Evolutionary conservation across 805 yeast genomes (phyloP), one percentile per base, ranked within the genome.

Genomic region (Kregervanrija delftensis): DNA sequence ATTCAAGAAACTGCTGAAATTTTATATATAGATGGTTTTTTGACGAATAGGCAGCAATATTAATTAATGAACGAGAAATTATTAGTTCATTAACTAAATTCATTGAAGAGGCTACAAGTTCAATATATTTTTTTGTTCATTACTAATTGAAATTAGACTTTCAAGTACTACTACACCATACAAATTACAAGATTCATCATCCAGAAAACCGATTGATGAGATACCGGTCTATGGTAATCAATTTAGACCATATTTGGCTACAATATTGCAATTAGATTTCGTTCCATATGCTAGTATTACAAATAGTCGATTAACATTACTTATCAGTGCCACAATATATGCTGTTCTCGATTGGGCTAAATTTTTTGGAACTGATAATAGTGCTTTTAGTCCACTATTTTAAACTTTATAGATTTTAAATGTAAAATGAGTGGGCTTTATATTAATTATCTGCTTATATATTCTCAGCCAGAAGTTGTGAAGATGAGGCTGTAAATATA

Each of bases 1-100:
- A 87, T 89, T 10, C 88, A 83, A 56, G 75, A 77, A 47, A 83
- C 96, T 3, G 91, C 86, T 38, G 86, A 84, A 47, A 96, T 90
- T 6, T 77, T 91, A 57, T 88, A 86, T 63, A 87, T 91, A 95
- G 98, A 93, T 68, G 91, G 98, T 63, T 69, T 66, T 98, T 91
- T 41, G 81, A 90, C 60, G 99, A 91, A 67, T 91, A 98, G 98
- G 89, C 91, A n/a, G 78, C 95, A 40, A 98, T 98, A 15, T 67
- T 91, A 58, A 73, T 67, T 16, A 75, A 79, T 50, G 97, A 97
- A 4, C 82, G 81, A 8, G 83, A 79, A 42, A 81, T 84, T 13
- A 72, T 90, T 50, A 60, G 65, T 36, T 71, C 81, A n/a, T 69
- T 91, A 48, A 76, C 79, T 47, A 73, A 73, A 30, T 77, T 79